A percentile compares a stretch with the other conserved stretches of the same genome.
Evolutionary conservation across 331 rosid genomes (phyloP).

Genomic region (Arachis monticola): DNA sequence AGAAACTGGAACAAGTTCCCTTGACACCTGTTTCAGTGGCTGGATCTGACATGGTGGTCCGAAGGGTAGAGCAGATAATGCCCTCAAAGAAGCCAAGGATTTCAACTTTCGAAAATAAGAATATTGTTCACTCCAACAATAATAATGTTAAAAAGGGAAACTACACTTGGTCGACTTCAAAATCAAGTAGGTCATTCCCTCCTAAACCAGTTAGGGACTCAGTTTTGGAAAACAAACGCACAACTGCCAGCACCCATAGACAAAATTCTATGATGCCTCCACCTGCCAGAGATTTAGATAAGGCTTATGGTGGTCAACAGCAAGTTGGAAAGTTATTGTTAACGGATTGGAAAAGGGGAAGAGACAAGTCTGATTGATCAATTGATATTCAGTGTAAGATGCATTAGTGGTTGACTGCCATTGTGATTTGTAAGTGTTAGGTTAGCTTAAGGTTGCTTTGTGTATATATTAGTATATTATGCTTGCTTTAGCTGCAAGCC

Average conservation of each 20-base stretch:
- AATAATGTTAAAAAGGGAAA: slow-evolving; percentile 54
- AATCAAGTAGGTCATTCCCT: slow-evolving; percentile 80
- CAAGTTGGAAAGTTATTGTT: slow-evolving; percentile 64
- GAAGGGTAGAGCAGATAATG: slow-evolving; percentile 52
- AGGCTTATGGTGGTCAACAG: slow-evolving; percentile 59
- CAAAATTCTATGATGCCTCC: slow-evolving; percentile 86
- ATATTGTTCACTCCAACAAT: slow-evolving; percentile 45
- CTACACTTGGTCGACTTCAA: slow-evolving; percentile 68
- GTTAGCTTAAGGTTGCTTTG: slow-evolving; percentile 46
- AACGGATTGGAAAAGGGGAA: slow-evolving; percentile 79
- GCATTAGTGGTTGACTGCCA: slow-evolving; percentile 40
- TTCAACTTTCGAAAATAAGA: slow-evolving; percentile 56
- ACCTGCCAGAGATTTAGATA: slow-evolving; percentile 57
- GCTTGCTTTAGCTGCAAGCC: slow-evolving; percentile 52
- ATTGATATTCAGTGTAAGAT: slow-evolving; percentile 31
- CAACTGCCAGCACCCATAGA: slow-evolving; percentile 48
- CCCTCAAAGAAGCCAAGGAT: slow-evolving; percentile 81
- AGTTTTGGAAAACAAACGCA: slow-evolving; percentile 52
- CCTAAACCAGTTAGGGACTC: slow-evolving; percentile 61
- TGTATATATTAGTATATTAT: slow-evolving; percentile 37
- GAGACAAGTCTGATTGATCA: slow-evolving; percentile 61
- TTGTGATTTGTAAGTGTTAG: slow-evolving; percentile 48
- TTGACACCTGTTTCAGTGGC: slow-evolving; percentile 40
- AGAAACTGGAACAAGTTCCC: slow-evolving; percentile 59
- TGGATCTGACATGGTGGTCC: slow-evolving; percentile 51